A percentile compares a stretch with the other conserved stretches of the same genome.
Conservation (phyloP, 2,329 filamentous ascomycete genomes). For the Meredithiella fracta region DNA sequence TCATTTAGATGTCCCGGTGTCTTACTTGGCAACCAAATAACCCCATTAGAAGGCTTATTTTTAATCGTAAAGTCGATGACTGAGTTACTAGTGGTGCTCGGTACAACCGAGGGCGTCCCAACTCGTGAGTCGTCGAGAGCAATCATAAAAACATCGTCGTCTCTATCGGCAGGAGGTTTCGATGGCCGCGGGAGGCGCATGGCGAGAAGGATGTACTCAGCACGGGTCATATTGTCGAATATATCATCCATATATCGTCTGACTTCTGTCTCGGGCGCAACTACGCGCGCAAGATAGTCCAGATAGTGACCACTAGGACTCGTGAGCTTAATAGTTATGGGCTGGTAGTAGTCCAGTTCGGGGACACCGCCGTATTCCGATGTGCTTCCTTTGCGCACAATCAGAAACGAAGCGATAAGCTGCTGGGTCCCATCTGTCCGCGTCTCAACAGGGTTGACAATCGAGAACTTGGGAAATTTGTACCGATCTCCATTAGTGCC, state of each 20-base stretch:
- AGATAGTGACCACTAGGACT: slow-evolving; percentile 38
- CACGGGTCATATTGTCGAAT: slow-evolving; percentile 52
- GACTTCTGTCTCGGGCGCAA: slow-evolving; percentile 47
- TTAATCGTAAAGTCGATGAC: neutral
- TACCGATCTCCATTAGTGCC: slow-evolving; percentile 57
- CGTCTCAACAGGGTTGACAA: slow-evolving; percentile 27
- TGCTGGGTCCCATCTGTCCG: slow-evolving; percentile 31
- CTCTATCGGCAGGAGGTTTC: slow-evolving; percentile 19
- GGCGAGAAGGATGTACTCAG: slow-evolving; percentile 49
- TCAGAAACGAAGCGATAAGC: slow-evolving; percentile 59
- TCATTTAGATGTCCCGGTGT: neutral
- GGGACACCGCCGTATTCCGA: slow-evolving; percentile 49
- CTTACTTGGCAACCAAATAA: slow-evolving; percentile 21
- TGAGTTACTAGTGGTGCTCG: neutral
- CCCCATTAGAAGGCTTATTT: slow-evolving; percentile 14
- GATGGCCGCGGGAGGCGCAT: slow-evolving; percentile 41
- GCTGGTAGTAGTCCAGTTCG: slow-evolving; percentile 57
- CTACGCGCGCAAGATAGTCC: slow-evolving; percentile 43
- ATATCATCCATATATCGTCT: slow-evolving; percentile 52
- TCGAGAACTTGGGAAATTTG: slow-evolving; percentile 61
- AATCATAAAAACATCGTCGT: slow-evolving; percentile 19
- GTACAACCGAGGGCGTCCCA: slow-evolving; percentile 20
- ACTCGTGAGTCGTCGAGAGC: slow-evolving; percentile 20
- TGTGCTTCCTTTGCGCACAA: slow-evolving; percentile 55
- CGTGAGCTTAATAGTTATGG: slow-evolving; percentile 47